Evolutionary conservation across 148 eudicot species (phyloP), one percentile per base, ranked within the genome.

Genomic region (Chenopodium quinoa): DNA sequence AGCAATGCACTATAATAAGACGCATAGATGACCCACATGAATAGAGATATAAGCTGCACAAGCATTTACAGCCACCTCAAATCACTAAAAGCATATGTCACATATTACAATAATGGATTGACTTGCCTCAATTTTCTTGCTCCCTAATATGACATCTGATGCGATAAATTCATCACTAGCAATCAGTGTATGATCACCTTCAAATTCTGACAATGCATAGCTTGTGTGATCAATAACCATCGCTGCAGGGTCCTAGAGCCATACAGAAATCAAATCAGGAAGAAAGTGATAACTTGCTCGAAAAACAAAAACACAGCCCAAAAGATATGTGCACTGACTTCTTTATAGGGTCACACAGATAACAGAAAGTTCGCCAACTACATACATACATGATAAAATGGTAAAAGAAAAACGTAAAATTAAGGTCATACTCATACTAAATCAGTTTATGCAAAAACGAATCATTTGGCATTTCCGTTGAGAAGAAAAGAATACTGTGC

Each of bases 171-270:
- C 84, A 78, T 90, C 91, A 76, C 84, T 54, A 19, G 91, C 92
- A 83, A 92, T 78, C 78, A 92, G 75, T 14, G 93, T 90, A 72
- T 92, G 93, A 81, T 89, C 92, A 37, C 96, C 96, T 79, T 90
- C 93, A 63, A 79, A 79, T 68, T 80, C 82, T 56, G 93, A 89
- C 60, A 89, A 79, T 27, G 93, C 92, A 87, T 88, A 92, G 87
- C 90, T 81, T 10, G 86, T 87, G 78, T 92, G 96, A 81, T 92
- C 96, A 67, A 92, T 84, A 75, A 89, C 91, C 88, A 89, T 54
- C 19, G 96, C 89, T 29, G 87, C 82, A 19, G 92, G 76, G 69
- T 92, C 92, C 96, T 92, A 84, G 19, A 64, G 23, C 25, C 65
- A 63, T 14, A 78, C n/a, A 48, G 58, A 77, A 79, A 64, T 52